Evolutionary conservation across 192 early-diverging fungal species (phyloP), one percentile per base, ranked within the genome.

Genomic region (Entomortierella chlamydospora): DNA sequence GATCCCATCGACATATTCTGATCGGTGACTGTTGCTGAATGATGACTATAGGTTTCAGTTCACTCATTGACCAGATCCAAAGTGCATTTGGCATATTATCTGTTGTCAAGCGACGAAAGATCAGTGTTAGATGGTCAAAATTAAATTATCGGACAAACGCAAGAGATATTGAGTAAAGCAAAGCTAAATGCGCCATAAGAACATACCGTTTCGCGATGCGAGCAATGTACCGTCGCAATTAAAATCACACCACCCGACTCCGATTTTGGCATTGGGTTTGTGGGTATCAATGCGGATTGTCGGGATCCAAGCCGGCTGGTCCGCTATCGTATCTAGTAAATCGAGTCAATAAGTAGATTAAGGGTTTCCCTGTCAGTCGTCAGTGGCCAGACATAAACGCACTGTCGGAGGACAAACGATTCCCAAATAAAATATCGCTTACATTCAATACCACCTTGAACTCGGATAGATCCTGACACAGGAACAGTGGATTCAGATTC

Each of bases 71-170:
- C 93, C 93, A 95, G 33, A 95, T 87, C 92, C 94, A 95, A 2
- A 94, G 79, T 13, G 78, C 72, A 41, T 77, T 91, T 2, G 94
- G 92, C 86, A 92, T 93, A 59, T 88, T 91, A 57, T 95, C 94
- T 95, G 37, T 22, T 43, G 12, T 30, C 28, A n/a, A n/a, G n/a
- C n/a, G n/a, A n/a, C n/a, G n/a, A n/a, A n/a, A n/a, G n/a, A n/a
- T n/a, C n/a, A n/a, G n/a, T n/a, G n/a, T n/a, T n/a, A n/a, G n/a
- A n/a, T n/a, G 4, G 15, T 12, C 2, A 50, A n/a, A 8, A 57
- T n/a, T n/a, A n/a, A n/a, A n/a, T n/a, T n/a, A n/a, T n/a, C n/a
- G n/a, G n/a, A n/a, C n/a, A n/a, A n/a, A n/a, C n/a, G n/a, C n/a
- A n/a, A n/a, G n/a, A n/a, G n/a, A n/a, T n/a, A n/a, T n/a, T n/a